A percentile compares a stretch with the other conserved stretches of the same genome.
These are phyloP conservation scores for Chaetomium tenue DNA, from an alignment of 495 filamentous ascomycete species.

Conservation along the genomic window DNA sequence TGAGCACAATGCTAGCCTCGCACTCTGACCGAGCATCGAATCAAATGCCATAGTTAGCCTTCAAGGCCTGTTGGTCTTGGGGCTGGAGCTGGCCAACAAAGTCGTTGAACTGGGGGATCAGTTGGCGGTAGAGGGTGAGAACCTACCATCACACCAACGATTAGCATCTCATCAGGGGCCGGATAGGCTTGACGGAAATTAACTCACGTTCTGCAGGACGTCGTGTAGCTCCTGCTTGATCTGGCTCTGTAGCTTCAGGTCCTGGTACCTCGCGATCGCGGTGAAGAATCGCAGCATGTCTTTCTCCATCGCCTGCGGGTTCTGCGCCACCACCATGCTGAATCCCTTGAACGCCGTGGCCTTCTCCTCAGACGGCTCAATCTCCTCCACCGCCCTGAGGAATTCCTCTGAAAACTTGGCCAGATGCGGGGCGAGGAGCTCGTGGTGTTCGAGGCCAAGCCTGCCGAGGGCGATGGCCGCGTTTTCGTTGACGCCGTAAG, in stretches of 20 bases:
- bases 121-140: slow-evolving; percentile 73
- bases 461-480: slow-evolving; percentile 90
- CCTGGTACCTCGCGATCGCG: slow-evolving; percentile 73
- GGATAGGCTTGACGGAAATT: not conserved
- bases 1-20: not conserved
- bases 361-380: slow-evolving; percentile 91
- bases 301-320: slow-evolving; percentile 89
- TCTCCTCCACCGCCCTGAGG: slow-evolving; percentile 74
- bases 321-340: slow-evolving; percentile 75
- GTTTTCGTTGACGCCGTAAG: slow-evolving; percentile 90
- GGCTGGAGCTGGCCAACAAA: slow-evolving; percentile 70
- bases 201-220: slow-evolving; percentile 47
- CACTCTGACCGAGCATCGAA: slow-evolving; percentile 2
- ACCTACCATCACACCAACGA: slow-evolving; percentile 51
- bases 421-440: slow-evolving; percentile 77
- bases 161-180: not conserved
- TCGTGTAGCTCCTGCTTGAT: slow-evolving; percentile 49
- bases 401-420: slow-evolving; percentile 76
- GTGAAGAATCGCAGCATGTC: slow-evolving; percentile 79
- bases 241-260: slow-evolving; percentile 48
- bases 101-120: slow-evolving; percentile 81
- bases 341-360: slow-evolving; percentile 90
- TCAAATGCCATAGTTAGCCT: slow-evolving; percentile 42
- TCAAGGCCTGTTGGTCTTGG: slow-evolving; percentile 54
- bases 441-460: slow-evolving; percentile 77